Percentiles rank a stretch among this genome's conserved stretches.
Evolutionary conservation across 345 rosid genomes (phyloP).

Genomic region (Salix caprea): DNA sequence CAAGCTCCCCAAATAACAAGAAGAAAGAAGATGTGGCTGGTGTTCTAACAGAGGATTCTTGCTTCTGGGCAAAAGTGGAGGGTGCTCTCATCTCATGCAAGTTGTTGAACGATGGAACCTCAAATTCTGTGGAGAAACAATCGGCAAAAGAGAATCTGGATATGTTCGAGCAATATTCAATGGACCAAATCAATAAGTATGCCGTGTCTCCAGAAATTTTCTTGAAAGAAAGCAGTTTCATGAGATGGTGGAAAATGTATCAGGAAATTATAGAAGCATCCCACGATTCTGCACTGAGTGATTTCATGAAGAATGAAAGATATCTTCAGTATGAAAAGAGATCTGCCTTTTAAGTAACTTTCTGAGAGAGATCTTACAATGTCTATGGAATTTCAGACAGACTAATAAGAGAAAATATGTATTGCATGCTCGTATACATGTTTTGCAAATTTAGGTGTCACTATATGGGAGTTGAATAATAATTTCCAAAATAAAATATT

Average conservation of each 20-base stretch:
- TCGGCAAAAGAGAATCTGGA: no score
- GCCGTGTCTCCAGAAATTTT: constrained; percentile 65
- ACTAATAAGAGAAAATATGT: no score
- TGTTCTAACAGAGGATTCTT: constrained; percentile 51
- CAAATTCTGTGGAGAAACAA: no score
- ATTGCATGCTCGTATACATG: no score
- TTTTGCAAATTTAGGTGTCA: no score
- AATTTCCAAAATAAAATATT: no score
- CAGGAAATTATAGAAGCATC: constrained; percentile 17
- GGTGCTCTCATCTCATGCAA: constrained; percentile 29
- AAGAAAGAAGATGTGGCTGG: constrained; percentile 24
- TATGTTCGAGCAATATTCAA: no score
- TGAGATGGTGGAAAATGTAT: constrained; percentile 17
- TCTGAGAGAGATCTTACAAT: no score
- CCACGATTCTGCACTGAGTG: constrained; percentile 21
- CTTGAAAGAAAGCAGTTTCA: constrained; percentile 50
- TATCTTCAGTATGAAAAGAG: constrained; percentile 30
- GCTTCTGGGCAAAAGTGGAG: constrained; percentile 80
- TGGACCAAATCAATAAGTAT: constrained; percentile 4
- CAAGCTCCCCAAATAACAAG: neutral
- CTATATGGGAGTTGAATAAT: no score
- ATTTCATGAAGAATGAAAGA: constrained; percentile 34
- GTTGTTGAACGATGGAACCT: no score
- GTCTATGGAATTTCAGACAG: no score
- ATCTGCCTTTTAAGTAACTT: no score